These are phyloP conservation scores for Aciculosporium take DNA, from an alignment of 2,329 filamentous ascomycete genomes.

Conservation along the genomic window DNA sequence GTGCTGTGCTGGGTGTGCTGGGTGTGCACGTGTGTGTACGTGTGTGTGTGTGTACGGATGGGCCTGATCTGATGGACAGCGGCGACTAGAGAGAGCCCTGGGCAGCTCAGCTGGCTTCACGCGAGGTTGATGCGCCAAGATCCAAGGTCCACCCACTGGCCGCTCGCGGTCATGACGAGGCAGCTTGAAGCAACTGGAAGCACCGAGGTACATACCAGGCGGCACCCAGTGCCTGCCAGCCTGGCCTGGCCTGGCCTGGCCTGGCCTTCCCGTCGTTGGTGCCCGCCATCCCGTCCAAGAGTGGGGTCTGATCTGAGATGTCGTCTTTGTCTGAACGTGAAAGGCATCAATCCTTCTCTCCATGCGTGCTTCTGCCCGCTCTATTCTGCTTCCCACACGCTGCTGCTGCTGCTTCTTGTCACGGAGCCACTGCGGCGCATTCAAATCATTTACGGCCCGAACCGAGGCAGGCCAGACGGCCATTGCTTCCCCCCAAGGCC, in stretches of 20 bases:
- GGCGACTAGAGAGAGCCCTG: no score
- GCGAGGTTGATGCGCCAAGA: no score
- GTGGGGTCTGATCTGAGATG: conserved; percentile 7
- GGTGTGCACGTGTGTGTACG: no score
- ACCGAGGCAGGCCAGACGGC: background rate
- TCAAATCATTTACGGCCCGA: background rate
- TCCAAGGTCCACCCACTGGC: no score
- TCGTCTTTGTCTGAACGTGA: background rate
- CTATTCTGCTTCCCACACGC: background rate
- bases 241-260: background rate
- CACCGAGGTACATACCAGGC: background rate
- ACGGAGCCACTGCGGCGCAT: background rate
- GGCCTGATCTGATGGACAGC: no score
- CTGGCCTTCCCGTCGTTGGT: conserved; percentile 9
- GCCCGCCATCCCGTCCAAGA: conserved; percentile 10
- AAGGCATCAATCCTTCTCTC: no score
- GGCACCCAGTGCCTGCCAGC: background rate
- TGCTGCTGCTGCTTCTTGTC: background rate
- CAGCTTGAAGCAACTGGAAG: no score
- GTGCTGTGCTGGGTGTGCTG: no score
- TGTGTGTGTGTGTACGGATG: no score
- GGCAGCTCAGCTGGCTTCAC: no score
- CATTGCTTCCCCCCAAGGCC: conserved; percentile 1
- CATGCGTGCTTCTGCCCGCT: background rate
- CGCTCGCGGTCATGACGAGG: no score